phyloP scores from a whole-genome alignment of 1,284 basidiomycete species.

The Pseudozyma tsukubaensis region DNA sequence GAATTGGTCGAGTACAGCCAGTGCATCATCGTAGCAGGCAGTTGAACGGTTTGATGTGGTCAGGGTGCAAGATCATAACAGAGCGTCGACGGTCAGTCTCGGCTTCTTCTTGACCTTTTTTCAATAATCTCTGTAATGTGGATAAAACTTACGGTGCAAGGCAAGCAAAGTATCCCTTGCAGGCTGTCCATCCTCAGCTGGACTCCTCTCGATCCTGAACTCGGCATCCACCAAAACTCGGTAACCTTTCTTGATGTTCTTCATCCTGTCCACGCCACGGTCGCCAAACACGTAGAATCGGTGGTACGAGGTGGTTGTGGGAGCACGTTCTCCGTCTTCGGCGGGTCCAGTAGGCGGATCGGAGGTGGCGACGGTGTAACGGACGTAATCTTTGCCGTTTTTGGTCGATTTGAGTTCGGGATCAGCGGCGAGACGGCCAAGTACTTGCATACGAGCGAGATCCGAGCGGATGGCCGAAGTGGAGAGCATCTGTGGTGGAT shows the following conservation, averaged over 20 bases:
- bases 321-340: conserved; percentile 50
- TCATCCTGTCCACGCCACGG: conserved; percentile 53
- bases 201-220: conserved; percentile 56
- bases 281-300: conserved; percentile 63
- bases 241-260: conserved; percentile 60
- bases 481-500: conserved; percentile 48
- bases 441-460: conserved; percentile 63
- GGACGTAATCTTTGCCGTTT: conserved; percentile 66
- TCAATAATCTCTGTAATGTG: no score
- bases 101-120: no score
- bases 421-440: conserved; percentile 64
- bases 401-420: conserved; percentile 63
- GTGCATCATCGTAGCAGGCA: no score
- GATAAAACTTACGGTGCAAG: conserved; percentile 45
- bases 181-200: conserved; percentile 41
- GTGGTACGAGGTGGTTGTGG: conserved; percentile 58
- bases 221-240: conserved; percentile 64
- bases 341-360: conserved; percentile 60
- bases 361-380: conserved; percentile 65
- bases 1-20: no score
- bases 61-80: no score
- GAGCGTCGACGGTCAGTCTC: no score
- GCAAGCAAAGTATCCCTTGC: conserved; percentile 48
- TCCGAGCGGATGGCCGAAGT: conserved; percentile 51
- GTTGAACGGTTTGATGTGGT: no score